Evolutionary conservation across 305 asterid genomes (phyloP).

Genomic region (Fraxinus baroniana): DNA sequence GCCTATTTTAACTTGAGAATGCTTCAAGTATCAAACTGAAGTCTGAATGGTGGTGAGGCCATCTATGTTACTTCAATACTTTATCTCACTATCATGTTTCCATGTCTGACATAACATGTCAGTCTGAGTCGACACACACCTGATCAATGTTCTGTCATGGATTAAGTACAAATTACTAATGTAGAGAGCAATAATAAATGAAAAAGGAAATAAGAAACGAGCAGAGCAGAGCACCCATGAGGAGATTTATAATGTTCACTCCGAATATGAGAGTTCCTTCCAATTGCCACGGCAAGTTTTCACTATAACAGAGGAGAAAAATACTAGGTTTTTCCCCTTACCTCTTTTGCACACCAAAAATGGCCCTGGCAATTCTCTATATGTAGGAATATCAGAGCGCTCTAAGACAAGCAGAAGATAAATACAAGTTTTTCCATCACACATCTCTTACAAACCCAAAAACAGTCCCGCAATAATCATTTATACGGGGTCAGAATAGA

Average conservation of each 20-base stretch:
- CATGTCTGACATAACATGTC: background rate
- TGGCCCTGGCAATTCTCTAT: background rate
- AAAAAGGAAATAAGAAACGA: background rate
- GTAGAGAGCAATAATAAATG: background rate
- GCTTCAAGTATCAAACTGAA: background rate
- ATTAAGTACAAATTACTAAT: background rate
- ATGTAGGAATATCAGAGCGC: background rate
- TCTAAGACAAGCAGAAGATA: background rate
- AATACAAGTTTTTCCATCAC: background rate
- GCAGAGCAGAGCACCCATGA: background rate
- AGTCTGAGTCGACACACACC: background rate
- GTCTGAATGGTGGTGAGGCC: background rate
- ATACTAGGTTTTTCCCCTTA: background rate
- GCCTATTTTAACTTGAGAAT: background rate
- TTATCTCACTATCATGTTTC: background rate
- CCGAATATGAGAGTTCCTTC: background rate
- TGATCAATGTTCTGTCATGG: background rate
- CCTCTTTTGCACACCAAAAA: background rate
- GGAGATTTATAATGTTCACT: background rate
- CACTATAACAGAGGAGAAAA: background rate
- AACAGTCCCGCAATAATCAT: background rate
- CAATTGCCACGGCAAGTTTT: background rate
- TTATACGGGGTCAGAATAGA: background rate
- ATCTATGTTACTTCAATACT: background rate
- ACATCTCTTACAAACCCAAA: background rate